Percentiles rank a stretch among this genome's conserved stretches.
Evolutionary conservation across 345 rosid genomes (phyloP).

Genomic region (Arabis alpina): DNA sequence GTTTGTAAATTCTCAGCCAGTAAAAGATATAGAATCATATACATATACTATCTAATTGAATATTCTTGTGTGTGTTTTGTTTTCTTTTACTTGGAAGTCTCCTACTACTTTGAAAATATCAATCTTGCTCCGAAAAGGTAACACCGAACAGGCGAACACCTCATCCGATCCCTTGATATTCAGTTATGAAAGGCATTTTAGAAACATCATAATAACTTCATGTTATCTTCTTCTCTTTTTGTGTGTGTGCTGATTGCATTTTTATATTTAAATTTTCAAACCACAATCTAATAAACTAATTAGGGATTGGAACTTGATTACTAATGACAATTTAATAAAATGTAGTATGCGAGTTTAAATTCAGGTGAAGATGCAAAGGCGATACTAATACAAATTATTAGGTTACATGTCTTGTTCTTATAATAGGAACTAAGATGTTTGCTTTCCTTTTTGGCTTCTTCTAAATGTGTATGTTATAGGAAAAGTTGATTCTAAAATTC

Average conservation of each 20-base stretch:
- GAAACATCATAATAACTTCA: background rate
- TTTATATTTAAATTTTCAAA: background rate
- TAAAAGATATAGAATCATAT: constrained; percentile 11
- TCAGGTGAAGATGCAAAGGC: too few species aligned
- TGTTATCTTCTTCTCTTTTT: too few species aligned
- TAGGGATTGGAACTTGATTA: background rate
- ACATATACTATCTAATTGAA: constrained; percentile 12
- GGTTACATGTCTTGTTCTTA: too few species aligned
- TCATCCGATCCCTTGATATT: constrained; percentile 9
- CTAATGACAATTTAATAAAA: too few species aligned
- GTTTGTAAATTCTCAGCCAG: constrained; percentile 38
- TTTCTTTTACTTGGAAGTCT: constrained; percentile 29
- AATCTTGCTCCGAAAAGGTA: background rate
- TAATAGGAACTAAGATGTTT: background rate
- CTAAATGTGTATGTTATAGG: background rate
- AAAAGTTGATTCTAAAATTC: background rate
- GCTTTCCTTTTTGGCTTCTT: background rate
- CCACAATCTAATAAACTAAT: background rate
- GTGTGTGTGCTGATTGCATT: background rate
- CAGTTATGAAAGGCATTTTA: constrained; percentile 2
- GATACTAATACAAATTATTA: too few species aligned
- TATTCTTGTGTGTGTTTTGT: constrained; percentile 20
- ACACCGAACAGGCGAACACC: background rate
- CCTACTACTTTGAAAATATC: constrained; percentile 7
- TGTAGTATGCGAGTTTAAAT: too few species aligned